Conservation (phyloP, 345 rosid species). For the Murraya paniculata region DNA sequence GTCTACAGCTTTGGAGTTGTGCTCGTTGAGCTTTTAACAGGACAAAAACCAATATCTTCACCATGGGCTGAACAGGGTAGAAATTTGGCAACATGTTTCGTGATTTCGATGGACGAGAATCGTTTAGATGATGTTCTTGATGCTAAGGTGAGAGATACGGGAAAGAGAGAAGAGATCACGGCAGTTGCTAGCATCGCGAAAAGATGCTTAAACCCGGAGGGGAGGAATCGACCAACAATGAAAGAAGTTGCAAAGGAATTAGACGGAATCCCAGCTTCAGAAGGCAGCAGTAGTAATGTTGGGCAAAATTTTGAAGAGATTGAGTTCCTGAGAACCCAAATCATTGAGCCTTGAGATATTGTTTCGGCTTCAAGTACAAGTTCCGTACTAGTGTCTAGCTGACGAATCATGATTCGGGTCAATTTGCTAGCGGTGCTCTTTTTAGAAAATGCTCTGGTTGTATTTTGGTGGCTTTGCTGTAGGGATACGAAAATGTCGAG, state of each 20-base stretch:
- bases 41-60: not conserved
- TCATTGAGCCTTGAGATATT: not conserved
- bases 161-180: not conserved
- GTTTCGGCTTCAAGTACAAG: not conserved
- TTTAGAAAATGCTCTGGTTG: too few species aligned
- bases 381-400: too few species aligned
- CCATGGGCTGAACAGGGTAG: not conserved
- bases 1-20: slow-evolving; percentile 3
- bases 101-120: not conserved
- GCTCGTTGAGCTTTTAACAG: not conserved
- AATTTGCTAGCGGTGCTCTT: too few species aligned
- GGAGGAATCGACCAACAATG: not conserved
- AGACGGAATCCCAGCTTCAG: not conserved
- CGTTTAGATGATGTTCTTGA: not conserved
- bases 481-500: too few species aligned
- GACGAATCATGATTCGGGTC: too few species aligned
- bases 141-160: too few species aligned
- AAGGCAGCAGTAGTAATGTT: not conserved
- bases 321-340: not conserved
- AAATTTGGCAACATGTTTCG: not conserved
- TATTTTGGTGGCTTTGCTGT: too few species aligned
- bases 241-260: not conserved
- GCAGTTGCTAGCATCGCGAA: not conserved
- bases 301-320: not conserved
- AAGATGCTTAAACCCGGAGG: not conserved